Percentiles rank a stretch among this genome's conserved stretches.
Conservation (phyloP, 768 basidiomycete genomes). For the Coprinellus micaceus region DNA sequence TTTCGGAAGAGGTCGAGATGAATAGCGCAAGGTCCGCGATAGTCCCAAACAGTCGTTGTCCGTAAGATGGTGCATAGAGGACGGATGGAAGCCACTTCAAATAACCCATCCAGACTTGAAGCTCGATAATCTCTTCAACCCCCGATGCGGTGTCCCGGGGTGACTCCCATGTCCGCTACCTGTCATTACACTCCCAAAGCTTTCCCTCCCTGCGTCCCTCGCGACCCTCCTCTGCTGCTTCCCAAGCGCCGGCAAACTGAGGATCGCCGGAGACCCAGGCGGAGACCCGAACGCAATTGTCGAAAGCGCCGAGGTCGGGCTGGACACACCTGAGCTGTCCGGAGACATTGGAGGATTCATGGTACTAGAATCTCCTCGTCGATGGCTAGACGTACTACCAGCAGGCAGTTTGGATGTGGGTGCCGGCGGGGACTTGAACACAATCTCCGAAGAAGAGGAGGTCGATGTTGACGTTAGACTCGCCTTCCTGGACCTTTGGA, state of each 20-base stretch:
- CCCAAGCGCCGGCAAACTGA: slow-evolving; percentile 1
- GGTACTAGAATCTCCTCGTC: neutral
- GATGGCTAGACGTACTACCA: no score
- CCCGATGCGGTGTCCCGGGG: neutral
- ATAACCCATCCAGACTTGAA: neutral
- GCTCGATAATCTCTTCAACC: neutral
- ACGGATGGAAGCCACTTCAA: no score
- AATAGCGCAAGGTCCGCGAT: no score
- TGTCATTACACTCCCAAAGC: neutral
- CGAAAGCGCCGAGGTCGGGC: neutral
- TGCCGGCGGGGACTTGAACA: neutral
- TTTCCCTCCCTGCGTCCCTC: neutral
- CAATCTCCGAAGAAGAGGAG: neutral
- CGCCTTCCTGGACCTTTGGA: neutral
- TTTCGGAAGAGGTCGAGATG: no score
- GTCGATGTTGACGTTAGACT: neutral
- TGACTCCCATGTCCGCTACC: neutral
- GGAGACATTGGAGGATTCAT: neutral
- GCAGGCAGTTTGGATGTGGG: neutral
- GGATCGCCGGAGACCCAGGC: neutral
- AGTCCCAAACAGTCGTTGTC: no score
- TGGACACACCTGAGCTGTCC: neutral
- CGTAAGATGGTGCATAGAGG: no score
- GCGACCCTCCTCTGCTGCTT: neutral
- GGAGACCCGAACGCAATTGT: slow-evolving; percentile 7